Conservation (phyloP, 139 green algal genomes). For the Coelastrella sp. region DNA sequence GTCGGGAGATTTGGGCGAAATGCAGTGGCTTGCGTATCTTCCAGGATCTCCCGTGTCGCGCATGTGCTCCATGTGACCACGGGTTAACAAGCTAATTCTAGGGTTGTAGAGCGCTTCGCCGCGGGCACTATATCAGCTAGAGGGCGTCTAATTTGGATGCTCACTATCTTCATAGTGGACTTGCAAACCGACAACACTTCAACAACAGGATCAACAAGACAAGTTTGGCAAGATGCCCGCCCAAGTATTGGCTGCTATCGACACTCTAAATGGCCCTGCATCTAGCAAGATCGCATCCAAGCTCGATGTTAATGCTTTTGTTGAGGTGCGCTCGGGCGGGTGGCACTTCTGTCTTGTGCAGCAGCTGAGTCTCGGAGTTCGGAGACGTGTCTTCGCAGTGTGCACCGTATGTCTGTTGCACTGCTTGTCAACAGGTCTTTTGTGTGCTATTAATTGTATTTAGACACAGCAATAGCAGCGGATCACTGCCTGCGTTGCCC, state of each 20-base stretch:
- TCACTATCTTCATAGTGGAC: not conserved
- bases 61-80: too few relatives aligned
- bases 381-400: too few relatives aligned
- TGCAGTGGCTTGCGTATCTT: too few relatives aligned
- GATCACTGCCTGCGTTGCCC: not conserved
- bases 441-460: not conserved
- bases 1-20: too few relatives aligned
- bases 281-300: constrained; percentile 13
- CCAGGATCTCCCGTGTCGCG: too few relatives aligned
- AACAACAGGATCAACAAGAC: not conserved
- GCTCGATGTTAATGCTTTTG: constrained; percentile 24
- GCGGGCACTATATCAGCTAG: too few relatives aligned
- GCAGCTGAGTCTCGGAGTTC: too few relatives aligned
- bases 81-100: too few relatives aligned
- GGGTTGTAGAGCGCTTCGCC: too few relatives aligned
- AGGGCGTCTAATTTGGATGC: too few relatives aligned
- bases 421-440: not conserved
- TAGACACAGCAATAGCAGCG: too few relatives aligned
- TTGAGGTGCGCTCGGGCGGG: not conserved
- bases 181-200: not conserved
- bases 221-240: not conserved
- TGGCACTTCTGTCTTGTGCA: too few relatives aligned
- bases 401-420: not conserved
- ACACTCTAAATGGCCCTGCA: not conserved
- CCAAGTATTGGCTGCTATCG: constrained; percentile 17